Evolutionary conservation across 352 stramenopile genomes (phyloP), one percentile per base, ranked within the genome.

Genomic region (Phytophthora podocarpi): DNA sequence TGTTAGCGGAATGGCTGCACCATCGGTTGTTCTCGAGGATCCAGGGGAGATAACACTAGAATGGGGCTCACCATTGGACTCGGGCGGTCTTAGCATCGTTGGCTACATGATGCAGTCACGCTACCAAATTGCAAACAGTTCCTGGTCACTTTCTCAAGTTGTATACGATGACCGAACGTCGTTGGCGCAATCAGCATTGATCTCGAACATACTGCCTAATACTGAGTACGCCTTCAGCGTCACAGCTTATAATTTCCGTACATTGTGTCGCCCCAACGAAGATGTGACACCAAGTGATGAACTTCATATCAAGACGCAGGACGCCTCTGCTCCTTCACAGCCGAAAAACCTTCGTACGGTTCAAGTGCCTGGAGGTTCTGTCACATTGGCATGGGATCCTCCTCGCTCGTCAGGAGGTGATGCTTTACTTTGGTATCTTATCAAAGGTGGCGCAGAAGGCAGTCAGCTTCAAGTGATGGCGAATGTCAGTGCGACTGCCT

Each of bases 191-290:
- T 68, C 27, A 2, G 62, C 75, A 4, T 45, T 74, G 1, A 58
- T 89, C 10, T 11, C 43, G 4, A 68, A 66, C 7, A 64, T 89
- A 7, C 11, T 53, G 2, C 59, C 70, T 13, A 85, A 71, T 31
- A 86, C 73, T 0, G 35, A 59, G 2, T 89, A 89, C 39, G 74
- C 51, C 7, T 85, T 89, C 47, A 78, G 62, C 6, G 59, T 87
- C 1, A 52, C 36, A 5, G 67, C 71, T 2, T 78, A 78, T 30
- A 89, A 85, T 36, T 82, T 77, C 5, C 69, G 67, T 3, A 80
- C 77, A 0, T 42, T 80, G 6, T 89, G 80, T 24, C 45, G 59
- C 36, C 24, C 59, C 0, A 66, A 62, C 9, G 66, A 82, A 40
- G 56, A 70, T 15, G 50, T 62, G 8, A 40, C 47, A 0, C 57